Percentiles rank a stretch among this genome's conserved stretches.
phyloP scores from a whole-genome alignment of 495 filamentous ascomycete genomes.

The Choiromyces venosus region DNA sequence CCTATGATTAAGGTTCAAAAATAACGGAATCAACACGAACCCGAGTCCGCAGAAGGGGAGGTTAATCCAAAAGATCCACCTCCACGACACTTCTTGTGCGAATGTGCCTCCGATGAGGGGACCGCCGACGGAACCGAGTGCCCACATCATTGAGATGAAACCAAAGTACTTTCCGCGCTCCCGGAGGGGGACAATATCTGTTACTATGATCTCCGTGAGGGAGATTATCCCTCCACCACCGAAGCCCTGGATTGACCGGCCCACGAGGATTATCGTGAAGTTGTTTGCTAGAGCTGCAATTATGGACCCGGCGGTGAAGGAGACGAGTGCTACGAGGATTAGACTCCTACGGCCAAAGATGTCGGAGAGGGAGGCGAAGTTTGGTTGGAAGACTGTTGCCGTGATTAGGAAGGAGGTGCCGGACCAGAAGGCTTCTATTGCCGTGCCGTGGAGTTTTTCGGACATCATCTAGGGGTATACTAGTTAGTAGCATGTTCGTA shows the following conservation, averaged over 20 bases:
- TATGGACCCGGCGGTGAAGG: constrained; percentile 58
- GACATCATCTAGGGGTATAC: constrained; percentile 51
- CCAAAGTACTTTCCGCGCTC: constrained; percentile 50
- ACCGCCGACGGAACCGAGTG: constrained; percentile 60
- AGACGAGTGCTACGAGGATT: constrained; percentile 50
- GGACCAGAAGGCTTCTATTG: constrained; percentile 58
- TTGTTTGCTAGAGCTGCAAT: constrained; percentile 55
- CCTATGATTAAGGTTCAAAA: constrained; percentile 43
- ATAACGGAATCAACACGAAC: constrained; percentile 44
- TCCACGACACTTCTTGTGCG: constrained; percentile 59
- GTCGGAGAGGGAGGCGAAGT: constrained; percentile 50
- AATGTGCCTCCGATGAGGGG: constrained; percentile 67
- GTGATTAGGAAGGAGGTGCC: constrained; percentile 54
- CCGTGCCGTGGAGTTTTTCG: constrained; percentile 48
- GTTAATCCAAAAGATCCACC: constrained; percentile 51
- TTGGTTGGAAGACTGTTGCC: constrained; percentile 52
- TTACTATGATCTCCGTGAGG: constrained; percentile 60
- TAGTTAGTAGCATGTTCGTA: neutral
- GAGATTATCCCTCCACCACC: constrained; percentile 64
- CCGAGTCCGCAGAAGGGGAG: constrained; percentile 46
- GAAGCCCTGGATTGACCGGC: constrained; percentile 64
- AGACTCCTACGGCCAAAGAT: constrained; percentile 51
- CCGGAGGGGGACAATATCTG: constrained; percentile 56
- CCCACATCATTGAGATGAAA: constrained; percentile 52
- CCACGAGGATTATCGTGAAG: constrained; percentile 58